Evolutionary conservation across 1,284 basidiomycete species (phyloP).

Genomic region (Meira nashicola): DNA sequence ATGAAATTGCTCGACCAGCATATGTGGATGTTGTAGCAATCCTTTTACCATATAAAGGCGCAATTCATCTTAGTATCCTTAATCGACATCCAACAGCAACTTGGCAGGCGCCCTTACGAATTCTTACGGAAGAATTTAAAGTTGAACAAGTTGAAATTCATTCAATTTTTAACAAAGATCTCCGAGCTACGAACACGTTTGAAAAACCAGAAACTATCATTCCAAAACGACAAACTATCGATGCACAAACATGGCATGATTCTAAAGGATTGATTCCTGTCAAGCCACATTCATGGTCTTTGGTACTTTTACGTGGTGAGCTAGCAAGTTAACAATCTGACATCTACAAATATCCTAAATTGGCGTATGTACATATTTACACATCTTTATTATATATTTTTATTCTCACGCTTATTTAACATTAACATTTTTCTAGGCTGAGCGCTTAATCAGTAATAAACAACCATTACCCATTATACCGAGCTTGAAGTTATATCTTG

Average conservation of each 20-base stretch:
- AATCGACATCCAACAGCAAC: slow-evolving; percentile 55
- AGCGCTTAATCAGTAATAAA: too few species aligned
- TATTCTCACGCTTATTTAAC: too few species aligned
- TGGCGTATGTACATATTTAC: too few species aligned
- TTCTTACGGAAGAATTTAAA: slow-evolving; percentile 6
- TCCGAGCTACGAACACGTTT: slow-evolving; percentile 26
- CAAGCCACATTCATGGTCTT: slow-evolving; percentile 22
- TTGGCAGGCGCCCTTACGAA: slow-evolving; percentile 16
- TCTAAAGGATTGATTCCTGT: slow-evolving; percentile 13
- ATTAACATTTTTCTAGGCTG: too few species aligned
- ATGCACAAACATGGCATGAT: slow-evolving; percentile 17
- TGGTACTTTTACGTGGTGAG: slow-evolving; percentile 19
- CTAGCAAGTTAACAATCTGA: too few species aligned
- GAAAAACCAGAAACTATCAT: slow-evolving; percentile 22
- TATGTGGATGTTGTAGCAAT: slow-evolving; percentile 60
- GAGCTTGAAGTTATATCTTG: too few species aligned
- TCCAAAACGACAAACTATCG: slow-evolving; percentile 17
- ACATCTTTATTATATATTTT: too few species aligned
- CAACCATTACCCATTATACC: too few species aligned
- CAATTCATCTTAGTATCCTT: slow-evolving; percentile 58
- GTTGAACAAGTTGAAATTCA: slow-evolving; percentile 24
- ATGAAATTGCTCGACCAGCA: slow-evolving; percentile 50
- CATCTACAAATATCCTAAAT: too few species aligned
- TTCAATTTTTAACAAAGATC: slow-evolving; percentile 21
- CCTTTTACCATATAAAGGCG: slow-evolving; percentile 48